Percentiles rank a stretch among this genome's conserved stretches.
phyloP scores from a whole-genome alignment of 129 eudicot genomes.

The Flaveria trinervia region DNA sequence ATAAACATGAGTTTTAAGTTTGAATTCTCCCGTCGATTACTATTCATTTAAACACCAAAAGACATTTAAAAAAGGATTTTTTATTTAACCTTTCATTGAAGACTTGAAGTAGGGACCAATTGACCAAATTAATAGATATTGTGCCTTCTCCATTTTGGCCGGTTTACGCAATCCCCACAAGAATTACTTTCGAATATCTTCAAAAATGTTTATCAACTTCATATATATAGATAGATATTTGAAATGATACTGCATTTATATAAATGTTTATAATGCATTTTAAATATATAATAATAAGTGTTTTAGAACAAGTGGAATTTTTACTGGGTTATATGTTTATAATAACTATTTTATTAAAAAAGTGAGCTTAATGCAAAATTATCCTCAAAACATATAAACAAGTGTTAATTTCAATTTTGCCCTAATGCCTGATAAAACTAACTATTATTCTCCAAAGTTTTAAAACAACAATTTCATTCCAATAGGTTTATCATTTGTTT shows the following conservation, averaged over 20 bases:
- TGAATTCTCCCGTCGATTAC: not conserved
- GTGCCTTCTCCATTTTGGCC: conserved; percentile 24
- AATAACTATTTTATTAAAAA: too few species aligned
- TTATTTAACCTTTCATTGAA: conserved; percentile 11
- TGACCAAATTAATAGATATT: conserved; percentile 10
- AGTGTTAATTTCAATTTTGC: too few species aligned
- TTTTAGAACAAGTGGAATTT: not conserved
- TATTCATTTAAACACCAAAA: not conserved
- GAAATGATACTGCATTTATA: not conserved
- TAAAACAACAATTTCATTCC: too few species aligned
- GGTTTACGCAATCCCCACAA: conserved; percentile 34
- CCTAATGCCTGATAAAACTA: too few species aligned
- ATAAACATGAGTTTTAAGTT: not conserved
- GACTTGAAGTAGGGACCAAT: conserved; percentile 32
- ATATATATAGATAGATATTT: not conserved
- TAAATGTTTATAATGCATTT: not conserved
- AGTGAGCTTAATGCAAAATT: too few species aligned
- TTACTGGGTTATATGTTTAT: too few species aligned
- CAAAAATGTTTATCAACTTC: conserved; percentile 15
- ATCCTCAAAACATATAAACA: too few species aligned
- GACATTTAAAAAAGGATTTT: not conserved
- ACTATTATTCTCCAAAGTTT: too few species aligned
- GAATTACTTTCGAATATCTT: conserved; percentile 28
- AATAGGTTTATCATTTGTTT: too few species aligned
- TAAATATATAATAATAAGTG: too few species aligned